Evolutionary conservation across 2,329 filamentous ascomycete genomes (phyloP).

Genomic region (Apiospora kogelbergensis): DNA sequence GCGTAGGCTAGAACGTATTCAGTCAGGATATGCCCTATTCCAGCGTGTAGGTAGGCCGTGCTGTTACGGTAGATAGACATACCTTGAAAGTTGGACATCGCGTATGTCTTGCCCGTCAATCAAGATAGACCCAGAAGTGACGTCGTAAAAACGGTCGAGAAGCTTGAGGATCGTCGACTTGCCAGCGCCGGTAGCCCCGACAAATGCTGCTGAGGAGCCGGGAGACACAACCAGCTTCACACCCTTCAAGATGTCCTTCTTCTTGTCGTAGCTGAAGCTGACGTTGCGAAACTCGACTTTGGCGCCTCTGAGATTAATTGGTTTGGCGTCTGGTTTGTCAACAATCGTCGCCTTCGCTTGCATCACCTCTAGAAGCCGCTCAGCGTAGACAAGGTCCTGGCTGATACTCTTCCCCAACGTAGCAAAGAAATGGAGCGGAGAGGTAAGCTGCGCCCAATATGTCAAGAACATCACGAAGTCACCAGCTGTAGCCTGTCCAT

Average conservation of each 20-base stretch:
- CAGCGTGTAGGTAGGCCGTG: constrained; percentile 7
- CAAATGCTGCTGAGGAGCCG: constrained; percentile 58
- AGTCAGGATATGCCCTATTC: neutral
- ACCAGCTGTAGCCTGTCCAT: constrained; percentile 59
- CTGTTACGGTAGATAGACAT: constrained; percentile 12
- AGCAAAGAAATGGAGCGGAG: constrained; percentile 70
- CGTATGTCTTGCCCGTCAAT: constrained; percentile 47
- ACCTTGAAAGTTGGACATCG: constrained; percentile 39
- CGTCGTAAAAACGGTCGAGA: constrained; percentile 52
- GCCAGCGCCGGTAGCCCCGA: constrained; percentile 58
- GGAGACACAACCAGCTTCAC: constrained; percentile 51
- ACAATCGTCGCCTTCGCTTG: constrained; percentile 54
- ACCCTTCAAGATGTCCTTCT: constrained; percentile 56
- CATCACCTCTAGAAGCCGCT: constrained; percentile 59
- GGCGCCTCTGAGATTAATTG: constrained; percentile 51
- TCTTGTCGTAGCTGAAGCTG: constrained; percentile 59
- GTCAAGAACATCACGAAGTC: constrained; percentile 71
- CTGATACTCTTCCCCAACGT: constrained; percentile 56
- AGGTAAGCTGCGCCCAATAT: constrained; percentile 73
- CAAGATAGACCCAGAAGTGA: constrained; percentile 43
- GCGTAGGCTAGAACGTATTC: constrained; percentile 34
- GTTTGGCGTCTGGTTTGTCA: constrained; percentile 50
- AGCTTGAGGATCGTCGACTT: constrained; percentile 51
- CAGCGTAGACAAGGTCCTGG: constrained; percentile 56
- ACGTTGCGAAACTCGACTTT: constrained; percentile 56